Evolutionary conservation across 805 yeast species (phyloP).

Genomic region (Dipodascopsis tothii): DNA sequence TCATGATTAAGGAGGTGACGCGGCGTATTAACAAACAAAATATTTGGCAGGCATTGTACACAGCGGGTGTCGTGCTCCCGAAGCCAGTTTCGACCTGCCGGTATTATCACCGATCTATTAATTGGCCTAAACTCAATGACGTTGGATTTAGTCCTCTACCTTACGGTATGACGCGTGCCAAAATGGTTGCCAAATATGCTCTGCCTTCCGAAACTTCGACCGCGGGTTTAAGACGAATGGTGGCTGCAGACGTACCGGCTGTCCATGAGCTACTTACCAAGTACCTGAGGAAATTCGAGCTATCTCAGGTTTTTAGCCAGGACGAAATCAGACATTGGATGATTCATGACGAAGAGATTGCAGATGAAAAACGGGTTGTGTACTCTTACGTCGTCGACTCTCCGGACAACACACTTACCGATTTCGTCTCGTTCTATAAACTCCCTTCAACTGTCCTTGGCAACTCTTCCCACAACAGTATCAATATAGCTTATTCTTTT

Average conservation of each 20-base stretch:
- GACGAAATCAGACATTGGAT: conserved; percentile 79
- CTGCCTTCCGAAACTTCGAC: conserved; percentile 47
- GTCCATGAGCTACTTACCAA: conserved; percentile 51
- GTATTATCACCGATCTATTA: conserved; percentile 86
- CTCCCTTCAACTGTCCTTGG: conserved; percentile 76
- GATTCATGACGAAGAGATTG: conserved; percentile 35
- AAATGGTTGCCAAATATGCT: conserved; percentile 56
- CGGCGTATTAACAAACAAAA: conserved; percentile 76
- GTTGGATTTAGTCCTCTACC: conserved; percentile 87
- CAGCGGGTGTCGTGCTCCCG: conserved; percentile 87
- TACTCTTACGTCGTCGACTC: conserved; percentile 69
- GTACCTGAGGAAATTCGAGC: conserved; percentile 64
- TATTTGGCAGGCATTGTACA: conserved; percentile 93
- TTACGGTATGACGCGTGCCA: conserved; percentile 53
- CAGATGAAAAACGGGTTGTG: conserved; percentile 48
- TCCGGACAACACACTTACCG: conserved; percentile 57
- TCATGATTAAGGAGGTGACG: conserved; percentile 86
- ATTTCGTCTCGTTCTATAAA: conserved; percentile 81
- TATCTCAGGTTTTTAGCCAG: conserved; percentile 60
- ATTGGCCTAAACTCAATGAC: conserved; percentile 83
- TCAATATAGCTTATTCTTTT: conserved; percentile 81
- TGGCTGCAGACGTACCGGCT: conserved; percentile 52
- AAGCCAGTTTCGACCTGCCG: conserved; percentile 85
- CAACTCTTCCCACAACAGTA: conserved; percentile 49
- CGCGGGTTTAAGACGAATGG: conserved; percentile 53